Percentiles rank a stretch among this genome's conserved stretches.
Conservation (phyloP, 345 rosid species). For the Eutrema heterophyllum region DNA sequence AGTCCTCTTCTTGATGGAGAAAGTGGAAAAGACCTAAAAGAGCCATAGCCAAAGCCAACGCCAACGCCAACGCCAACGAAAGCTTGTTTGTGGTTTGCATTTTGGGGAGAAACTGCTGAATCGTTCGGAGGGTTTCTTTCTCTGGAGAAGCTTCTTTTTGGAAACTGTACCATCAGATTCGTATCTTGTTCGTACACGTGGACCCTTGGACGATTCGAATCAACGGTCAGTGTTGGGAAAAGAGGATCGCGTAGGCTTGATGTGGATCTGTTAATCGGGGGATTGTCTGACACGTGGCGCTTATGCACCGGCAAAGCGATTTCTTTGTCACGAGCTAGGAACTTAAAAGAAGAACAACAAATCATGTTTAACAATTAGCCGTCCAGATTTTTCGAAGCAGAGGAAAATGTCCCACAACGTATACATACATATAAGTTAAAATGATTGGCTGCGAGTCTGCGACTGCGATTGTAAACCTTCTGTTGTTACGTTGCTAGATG, state of each 20-base stretch:
- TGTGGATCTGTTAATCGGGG: constrained; percentile 2
- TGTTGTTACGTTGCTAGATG: background rate
- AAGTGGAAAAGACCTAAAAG: background rate
- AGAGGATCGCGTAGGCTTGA: background rate
- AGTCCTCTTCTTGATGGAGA: constrained; percentile 38
- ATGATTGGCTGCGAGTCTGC: constrained; percentile 11
- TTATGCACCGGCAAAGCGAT: constrained; percentile 11
- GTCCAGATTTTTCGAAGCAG: constrained; percentile 1
- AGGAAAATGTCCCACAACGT: background rate
- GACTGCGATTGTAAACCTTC: background rate
- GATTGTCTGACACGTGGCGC: constrained; percentile 17
- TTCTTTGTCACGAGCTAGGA: constrained; percentile 24
- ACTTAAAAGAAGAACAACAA: background rate
- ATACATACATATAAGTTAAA: background rate
- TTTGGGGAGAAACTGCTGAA: background rate
- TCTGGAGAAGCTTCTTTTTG: background rate
- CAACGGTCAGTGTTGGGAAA: constrained; percentile 12
- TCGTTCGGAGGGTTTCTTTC: background rate
- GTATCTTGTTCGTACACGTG: constrained; percentile 18
- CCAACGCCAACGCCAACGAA: background rate
- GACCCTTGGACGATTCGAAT: constrained; percentile 2
- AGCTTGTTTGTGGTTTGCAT: background rate
- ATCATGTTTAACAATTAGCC: background rate
- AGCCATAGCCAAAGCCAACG: background rate
- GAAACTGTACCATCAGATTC: background rate